Conservation (phyloP, 495 filamentous ascomycete species). For the Podospora conica region DNA sequence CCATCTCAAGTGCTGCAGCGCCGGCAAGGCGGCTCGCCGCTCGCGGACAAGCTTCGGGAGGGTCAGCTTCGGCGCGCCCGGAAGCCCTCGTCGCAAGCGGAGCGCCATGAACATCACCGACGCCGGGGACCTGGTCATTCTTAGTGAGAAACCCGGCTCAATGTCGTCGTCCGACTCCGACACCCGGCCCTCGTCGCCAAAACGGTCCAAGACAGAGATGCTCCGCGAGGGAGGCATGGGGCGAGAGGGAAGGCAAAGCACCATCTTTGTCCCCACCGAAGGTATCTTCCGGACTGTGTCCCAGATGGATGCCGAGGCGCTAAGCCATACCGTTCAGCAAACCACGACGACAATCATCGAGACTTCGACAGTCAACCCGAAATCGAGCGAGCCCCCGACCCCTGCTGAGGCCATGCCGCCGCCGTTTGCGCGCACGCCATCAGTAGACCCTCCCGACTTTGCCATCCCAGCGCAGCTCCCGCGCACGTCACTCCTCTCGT, state of each 20-base stretch:
- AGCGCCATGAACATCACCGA: constrained; percentile 31
- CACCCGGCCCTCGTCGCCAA: constrained; percentile 13
- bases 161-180: constrained; percentile 7
- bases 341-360: background rate
- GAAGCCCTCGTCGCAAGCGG: constrained; percentile 28
- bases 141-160: constrained; percentile 27
- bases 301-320: constrained; percentile 35
- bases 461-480: constrained; percentile 36
- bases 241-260: constrained; percentile 30
- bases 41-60: constrained; percentile 13
- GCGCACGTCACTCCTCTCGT: constrained; percentile 48
- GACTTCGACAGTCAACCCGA: background rate
- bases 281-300: constrained; percentile 48
- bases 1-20: constrained; percentile 64
- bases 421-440: constrained; percentile 38
- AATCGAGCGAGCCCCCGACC: constrained; percentile 25
- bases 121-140: constrained; percentile 37
- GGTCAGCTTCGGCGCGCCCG: constrained; percentile 11
- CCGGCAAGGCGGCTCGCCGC: constrained; percentile 30
- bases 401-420: constrained; percentile 16
- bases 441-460: constrained; percentile 45
- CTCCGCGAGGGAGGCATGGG: constrained; percentile 15
- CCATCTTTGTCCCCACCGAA: constrained; percentile 44
- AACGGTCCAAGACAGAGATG: constrained; percentile 27
- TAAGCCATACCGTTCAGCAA: constrained; percentile 13